Evolutionary conservation across 306 rosid genomes (phyloP), one percentile per base, ranked within the genome.

Genomic region (Lathyrus aphaca): DNA sequence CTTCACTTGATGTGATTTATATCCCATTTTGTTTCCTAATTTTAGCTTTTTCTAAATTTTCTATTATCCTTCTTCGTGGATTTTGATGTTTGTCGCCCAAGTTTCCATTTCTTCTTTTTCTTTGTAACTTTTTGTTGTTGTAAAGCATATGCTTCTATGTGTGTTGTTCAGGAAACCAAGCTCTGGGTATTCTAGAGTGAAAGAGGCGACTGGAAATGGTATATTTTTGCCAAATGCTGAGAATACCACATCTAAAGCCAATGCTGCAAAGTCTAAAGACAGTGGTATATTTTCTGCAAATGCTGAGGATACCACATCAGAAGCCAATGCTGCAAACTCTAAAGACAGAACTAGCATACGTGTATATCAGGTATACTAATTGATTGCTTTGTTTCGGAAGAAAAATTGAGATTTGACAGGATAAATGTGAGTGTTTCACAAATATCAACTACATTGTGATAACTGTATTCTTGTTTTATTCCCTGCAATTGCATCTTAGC

Each of bases 161-260:
- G 25, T 72, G 59, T 57, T 56, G 17, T 63, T 44, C 89, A 94
- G 99, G 86, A 94, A 88, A 72, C 82, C 88, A 8, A 81, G 91
- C 57, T 84, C 96, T 0, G 88, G 84, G 54, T 73, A 85, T 53
- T 13, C 4, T 71, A 91, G 89, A 72, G 32, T 84, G 77, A 90
- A 82, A 82, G 98, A 90, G 84, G 83, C 84, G 13, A 61, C 81
- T 6, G 95, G 94, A 65, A 86, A 82, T 79, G 85, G 90, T 6
- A 88, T 87, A 73, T 81, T 87, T 78, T 74, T 83, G 2, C 81
- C 74, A n/a, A 73, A 72, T 16, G 84, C 79, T 13, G 85, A 77
- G 66, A 74, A 82, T 70, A 74, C 61, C 3, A 68, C 74, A 50
- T 50, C 84, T 38, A 88, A 87, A 66, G 54, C 78, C 62, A 83